Evolutionary conservation across 2,329 filamentous ascomycete species (phyloP).

Genomic region (Chaetothyriales sp.): DNA sequence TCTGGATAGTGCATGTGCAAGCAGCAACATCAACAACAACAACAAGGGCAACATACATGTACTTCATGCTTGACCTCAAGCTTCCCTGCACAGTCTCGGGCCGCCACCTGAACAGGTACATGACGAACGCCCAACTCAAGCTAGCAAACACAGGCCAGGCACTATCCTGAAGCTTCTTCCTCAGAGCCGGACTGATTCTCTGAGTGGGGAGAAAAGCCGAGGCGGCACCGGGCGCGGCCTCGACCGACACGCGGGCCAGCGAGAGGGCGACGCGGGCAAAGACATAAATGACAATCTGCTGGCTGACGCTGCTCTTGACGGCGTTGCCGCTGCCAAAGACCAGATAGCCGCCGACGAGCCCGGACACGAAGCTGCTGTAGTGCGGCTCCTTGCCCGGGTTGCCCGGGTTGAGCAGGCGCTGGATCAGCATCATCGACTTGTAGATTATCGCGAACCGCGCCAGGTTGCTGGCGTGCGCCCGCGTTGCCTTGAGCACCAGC

Average conservation of each 20-base stretch:
- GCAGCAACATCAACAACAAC: too few species aligned
- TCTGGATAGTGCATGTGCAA: constrained; percentile 1
- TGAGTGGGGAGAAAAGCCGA: constrained; percentile 17
- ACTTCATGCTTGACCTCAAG: constrained; percentile 87
- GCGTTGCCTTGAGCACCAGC: constrained; percentile 72
- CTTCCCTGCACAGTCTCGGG: constrained; percentile 83
- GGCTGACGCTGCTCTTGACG: constrained; percentile 8
- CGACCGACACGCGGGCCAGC: constrained; percentile 66
- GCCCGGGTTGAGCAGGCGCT: constrained; percentile 42
- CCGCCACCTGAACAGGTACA: constrained; percentile 89
- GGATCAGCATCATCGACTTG: constrained; percentile 62
- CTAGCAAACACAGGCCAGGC: constrained; percentile 90
- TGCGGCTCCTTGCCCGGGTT: constrained; percentile 44
- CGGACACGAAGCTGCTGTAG: constrained; percentile 74
- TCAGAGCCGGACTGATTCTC: constrained; percentile 13
- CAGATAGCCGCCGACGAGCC: constrained; percentile 75
- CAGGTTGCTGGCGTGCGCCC: constrained; percentile 79
- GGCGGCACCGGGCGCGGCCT: constrained; percentile 22
- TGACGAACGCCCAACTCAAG: constrained; percentile 80
- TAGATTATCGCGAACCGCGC: constrained; percentile 84
- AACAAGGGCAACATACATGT: constrained; percentile 76
- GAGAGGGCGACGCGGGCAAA: constrained; percentile 82
- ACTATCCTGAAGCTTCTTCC: constrained; percentile 44
- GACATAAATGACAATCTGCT: constrained; percentile 87
- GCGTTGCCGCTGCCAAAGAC: constrained; percentile 75